Evolutionary conservation across 1,139 yeast species (phyloP), one percentile per base, ranked within the genome.

Genomic region (Yamadazyma dendronema): DNA sequence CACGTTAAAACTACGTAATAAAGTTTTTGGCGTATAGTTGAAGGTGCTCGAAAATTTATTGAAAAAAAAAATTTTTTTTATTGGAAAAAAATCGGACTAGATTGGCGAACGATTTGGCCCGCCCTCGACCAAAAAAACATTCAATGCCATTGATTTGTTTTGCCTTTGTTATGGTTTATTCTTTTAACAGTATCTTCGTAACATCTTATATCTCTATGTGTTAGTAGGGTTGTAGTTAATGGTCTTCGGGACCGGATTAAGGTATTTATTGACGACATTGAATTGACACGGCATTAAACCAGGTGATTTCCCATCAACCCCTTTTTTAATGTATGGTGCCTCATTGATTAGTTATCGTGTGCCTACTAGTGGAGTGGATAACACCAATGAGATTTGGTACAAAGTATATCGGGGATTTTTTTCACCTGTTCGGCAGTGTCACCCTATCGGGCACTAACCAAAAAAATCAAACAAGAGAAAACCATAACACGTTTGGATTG

Each of bases 81-180:
- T n/a, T n/a, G n/a, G n/a, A n/a, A n/a, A n/a, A n/a, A n/a, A n/a
- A n/a, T n/a, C n/a, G n/a, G n/a, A n/a, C n/a, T n/a, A n/a, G n/a
- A n/a, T n/a, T n/a, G n/a, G n/a, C n/a, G n/a, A n/a, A n/a, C n/a
- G n/a, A n/a, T n/a, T n/a, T n/a, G n/a, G n/a, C n/a, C n/a, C n/a
- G n/a, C n/a, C n/a, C n/a, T n/a, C n/a, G n/a, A n/a, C n/a, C n/a
- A n/a, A n/a, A n/a, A n/a, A n/a, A n/a, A n/a, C n/a, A n/a, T n/a
- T n/a, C n/a, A n/a, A n/a, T n/a, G n/a, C n/a, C n/a, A n/a, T n/a
- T n/a, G n/a, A n/a, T n/a, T n/a, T n/a, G n/a, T n/a, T n/a, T n/a
- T n/a, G 27, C 27, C 27, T 24, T 24, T 24, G 27, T 24, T 24
- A 8, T 24, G 27, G 27, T 24, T 24, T 24, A 24, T 7, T 24